phyloP scores from a whole-genome alignment of 1,139 yeast genomes.

The Kurtzmaniella quercitrusa region DNA sequence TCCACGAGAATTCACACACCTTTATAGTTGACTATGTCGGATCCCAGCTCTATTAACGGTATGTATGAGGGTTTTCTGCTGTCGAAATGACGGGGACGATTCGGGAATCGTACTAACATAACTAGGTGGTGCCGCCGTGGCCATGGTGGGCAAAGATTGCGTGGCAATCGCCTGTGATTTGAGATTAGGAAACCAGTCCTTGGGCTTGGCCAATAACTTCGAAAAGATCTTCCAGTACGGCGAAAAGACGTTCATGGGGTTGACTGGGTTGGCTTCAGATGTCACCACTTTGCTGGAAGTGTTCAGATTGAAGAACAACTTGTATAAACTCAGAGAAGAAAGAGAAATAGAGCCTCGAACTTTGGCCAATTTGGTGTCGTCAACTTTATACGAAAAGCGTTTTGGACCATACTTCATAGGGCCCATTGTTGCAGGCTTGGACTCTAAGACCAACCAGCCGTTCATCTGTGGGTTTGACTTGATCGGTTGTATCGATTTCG shows the following conservation, averaged over 20 bases:
- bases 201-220: conserved; percentile 88
- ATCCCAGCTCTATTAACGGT: conserved; percentile 47
- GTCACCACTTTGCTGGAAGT: conserved; percentile 80
- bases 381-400: conserved; percentile 84
- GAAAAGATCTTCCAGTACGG: conserved; percentile 88
- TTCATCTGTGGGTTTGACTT: conserved; percentile 94
- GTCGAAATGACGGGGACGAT: background rate
- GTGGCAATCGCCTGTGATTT: conserved; percentile 96
- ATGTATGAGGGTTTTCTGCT: conserved; percentile 9
- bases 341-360: conserved; percentile 89
- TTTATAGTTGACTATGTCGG: conserved; percentile 29
- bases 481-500: conserved; percentile 94
- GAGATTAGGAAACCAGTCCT: conserved; percentile 88
- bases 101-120: conserved; percentile 10
- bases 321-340: conserved; percentile 90
- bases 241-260: conserved; percentile 75
- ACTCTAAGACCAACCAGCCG: conserved; percentile 76
- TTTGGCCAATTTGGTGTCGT: conserved; percentile 87
- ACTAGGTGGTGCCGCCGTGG: conserved; percentile 89
- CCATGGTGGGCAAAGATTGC: conserved; percentile 98
- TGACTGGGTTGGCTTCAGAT: conserved; percentile 94
- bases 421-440: conserved; percentile 94
- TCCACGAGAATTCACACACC: background rate
- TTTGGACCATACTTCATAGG: conserved; percentile 98
- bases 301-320: conserved; percentile 78